Conservation (phyloP, 75 land plant species). For the Sequoia sempervirens region DNA sequence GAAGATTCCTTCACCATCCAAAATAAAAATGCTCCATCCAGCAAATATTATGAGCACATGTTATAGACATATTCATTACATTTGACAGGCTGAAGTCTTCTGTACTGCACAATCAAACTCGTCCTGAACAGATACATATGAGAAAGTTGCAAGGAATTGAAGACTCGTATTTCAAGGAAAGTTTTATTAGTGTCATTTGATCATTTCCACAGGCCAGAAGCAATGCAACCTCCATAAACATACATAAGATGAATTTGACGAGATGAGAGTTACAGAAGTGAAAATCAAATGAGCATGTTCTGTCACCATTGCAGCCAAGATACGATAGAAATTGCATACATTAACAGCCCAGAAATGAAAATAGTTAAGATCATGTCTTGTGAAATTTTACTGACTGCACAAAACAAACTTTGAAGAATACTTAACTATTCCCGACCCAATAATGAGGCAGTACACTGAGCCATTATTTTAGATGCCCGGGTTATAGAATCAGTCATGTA, state of each 20-base stretch:
- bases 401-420: neutral
- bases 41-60: neutral
- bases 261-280: neutral
- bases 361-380: neutral
- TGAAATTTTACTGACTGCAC: neutral
- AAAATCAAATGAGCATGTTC: neutral
- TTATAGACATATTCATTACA: neutral
- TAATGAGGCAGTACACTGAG: slow-evolving; percentile 83
- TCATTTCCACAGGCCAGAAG: neutral
- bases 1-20: neutral
- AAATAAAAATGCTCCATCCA: neutral
- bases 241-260: neutral
- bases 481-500: slow-evolving; percentile 95
- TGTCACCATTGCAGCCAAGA: neutral
- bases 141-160: neutral
- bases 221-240: neutral
- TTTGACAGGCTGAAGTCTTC: neutral
- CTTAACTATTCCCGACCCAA: slow-evolving; percentile 3
- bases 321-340: neutral
- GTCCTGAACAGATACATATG: neutral
- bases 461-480: slow-evolving; percentile 95
- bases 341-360: neutral
- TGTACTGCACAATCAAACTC: neutral
- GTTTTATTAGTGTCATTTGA: neutral
- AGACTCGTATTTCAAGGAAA: neutral